Percentiles rank a stretch among this genome's conserved stretches.
phyloP scores from a whole-genome alignment of 768 basidiomycete species.

The Boletus sp. region DNA sequence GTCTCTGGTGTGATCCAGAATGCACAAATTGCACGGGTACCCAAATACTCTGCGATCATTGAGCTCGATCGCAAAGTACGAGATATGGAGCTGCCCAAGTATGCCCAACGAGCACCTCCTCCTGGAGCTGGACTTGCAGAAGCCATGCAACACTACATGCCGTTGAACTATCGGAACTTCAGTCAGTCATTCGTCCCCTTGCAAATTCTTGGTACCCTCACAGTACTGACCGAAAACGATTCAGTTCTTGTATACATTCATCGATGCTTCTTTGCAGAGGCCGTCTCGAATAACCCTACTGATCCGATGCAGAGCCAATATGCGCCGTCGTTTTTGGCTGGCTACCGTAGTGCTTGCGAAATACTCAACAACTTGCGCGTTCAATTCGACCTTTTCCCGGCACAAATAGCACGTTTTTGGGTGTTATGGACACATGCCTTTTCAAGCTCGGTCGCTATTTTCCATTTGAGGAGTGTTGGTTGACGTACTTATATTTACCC shows the following conservation, averaged over 20 bases:
- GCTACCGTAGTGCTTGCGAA: conserved; percentile 63
- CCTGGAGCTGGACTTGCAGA: conserved; percentile 50
- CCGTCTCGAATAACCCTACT: conserved; percentile 56
- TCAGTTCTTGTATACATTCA: conserved; percentile 71
- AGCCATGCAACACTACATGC: conserved; percentile 76
- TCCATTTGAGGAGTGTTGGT: not conserved
- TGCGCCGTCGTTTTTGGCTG: conserved; percentile 64
- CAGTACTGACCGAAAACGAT: not conserved
- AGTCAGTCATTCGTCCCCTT: conserved; percentile 40
- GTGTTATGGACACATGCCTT: conserved; percentile 72
- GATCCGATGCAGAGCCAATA: conserved; percentile 70
- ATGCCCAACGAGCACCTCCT: conserved; percentile 50
- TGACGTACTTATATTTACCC: not conserved
- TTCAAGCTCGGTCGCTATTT: conserved; percentile 51
- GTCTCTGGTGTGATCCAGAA: conserved; percentile 68
- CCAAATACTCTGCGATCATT: conserved; percentile 58
- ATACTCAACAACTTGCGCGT: conserved; percentile 47
- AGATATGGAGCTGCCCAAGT: conserved; percentile 64
- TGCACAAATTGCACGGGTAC: conserved; percentile 59
- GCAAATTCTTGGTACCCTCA: not conserved
- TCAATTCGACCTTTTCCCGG: conserved; percentile 50
- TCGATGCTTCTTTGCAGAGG: conserved; percentile 74
- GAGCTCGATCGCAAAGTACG: conserved; percentile 64
- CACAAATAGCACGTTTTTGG: conserved; percentile 64
- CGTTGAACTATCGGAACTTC: conserved; percentile 65